These are phyloP conservation scores for Dendrothele bispora DNA, from an alignment of 768 basidiomycete species.

Conservation along the genomic window DNA sequence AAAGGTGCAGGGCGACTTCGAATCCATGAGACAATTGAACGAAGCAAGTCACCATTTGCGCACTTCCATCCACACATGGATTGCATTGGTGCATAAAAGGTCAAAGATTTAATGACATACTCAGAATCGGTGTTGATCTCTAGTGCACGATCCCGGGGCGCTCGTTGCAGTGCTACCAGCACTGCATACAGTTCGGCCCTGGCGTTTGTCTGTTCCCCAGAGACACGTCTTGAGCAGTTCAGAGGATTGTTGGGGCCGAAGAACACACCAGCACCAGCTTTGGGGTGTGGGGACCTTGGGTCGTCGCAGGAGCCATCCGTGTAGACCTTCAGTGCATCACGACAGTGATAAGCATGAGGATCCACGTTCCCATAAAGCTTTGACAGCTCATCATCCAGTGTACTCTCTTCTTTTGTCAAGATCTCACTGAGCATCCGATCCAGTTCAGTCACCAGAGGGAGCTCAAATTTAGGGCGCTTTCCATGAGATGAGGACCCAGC, in stretches of 20 bases:
- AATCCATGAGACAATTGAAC: not conserved
- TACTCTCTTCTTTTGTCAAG: no score
- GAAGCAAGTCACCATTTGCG: constrained; percentile 1
- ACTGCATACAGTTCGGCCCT: not conserved
- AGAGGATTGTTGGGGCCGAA: not conserved
- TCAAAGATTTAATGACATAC: constrained; percentile 1
- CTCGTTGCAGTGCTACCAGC: not conserved
- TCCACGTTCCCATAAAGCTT: no score
- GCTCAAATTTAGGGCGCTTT: no score
- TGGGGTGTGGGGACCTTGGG: no score
- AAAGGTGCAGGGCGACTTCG: not conserved
- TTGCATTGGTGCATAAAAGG: not conserved
- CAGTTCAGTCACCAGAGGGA: no score
- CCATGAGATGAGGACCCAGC: no score
- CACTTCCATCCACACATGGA: constrained; percentile 1
- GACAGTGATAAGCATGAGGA: no score
- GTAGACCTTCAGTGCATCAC: no score
- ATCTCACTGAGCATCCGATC: no score
- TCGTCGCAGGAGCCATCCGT: no score
- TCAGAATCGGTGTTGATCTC: not conserved
- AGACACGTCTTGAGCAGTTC: not conserved
- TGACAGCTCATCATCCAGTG: no score
- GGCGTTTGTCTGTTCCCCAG: not conserved
- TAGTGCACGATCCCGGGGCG: not conserved
- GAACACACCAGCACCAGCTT: not conserved